Evolutionary conservation across 805 yeast genomes (phyloP), one percentile per base, ranked within the genome.

Genomic region (Ogataea allantospora): DNA sequence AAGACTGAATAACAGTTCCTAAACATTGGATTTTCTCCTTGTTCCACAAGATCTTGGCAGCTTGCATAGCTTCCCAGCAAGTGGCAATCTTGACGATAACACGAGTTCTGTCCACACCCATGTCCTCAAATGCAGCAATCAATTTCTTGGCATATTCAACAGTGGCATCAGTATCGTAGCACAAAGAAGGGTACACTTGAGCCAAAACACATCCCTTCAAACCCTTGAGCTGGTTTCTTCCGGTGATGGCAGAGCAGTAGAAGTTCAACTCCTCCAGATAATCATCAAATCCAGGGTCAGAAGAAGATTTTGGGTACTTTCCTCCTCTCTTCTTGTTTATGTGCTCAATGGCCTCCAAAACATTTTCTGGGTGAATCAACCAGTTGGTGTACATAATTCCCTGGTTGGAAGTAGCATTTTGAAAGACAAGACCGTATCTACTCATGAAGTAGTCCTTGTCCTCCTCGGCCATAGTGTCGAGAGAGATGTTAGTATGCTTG

Each of bases 1-100:
- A 42, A 11, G 62, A 50, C 37, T 59, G 65, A 15, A 62, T 53
- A 44, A 63, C 60, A 2, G 68, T 63, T 12, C 66, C 68, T 16
- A 63, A 43, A 27, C 57, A 48, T 14, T 48, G 38, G 33, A 63
- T 55, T 7, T 55, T 51, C 18, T 58, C 48, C 30, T 40, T 33
- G 3, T 40, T 38, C 43, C 37, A 43, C 35, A 63, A 49, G 18
- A 30, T 42, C 24, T 49, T 48, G 12, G 57, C 62, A n/a, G 68
- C 67, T 33, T 50, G 54, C 54, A 62, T 54, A 5, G 60, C 35
- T 42, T 57, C 64, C 56, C 54, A 62, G 12, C 64, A 52, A 33
- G 63, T 50, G 14, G 65, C 63, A 31, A 63, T 42, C 42, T 63
- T 63, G 46, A 63, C 59, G 34, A 63, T 55, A 25, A 63, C 63